Evolutionary conservation across 768 basidiomycete genomes (phyloP).

Genomic region (Pulveroboletus sp.): DNA sequence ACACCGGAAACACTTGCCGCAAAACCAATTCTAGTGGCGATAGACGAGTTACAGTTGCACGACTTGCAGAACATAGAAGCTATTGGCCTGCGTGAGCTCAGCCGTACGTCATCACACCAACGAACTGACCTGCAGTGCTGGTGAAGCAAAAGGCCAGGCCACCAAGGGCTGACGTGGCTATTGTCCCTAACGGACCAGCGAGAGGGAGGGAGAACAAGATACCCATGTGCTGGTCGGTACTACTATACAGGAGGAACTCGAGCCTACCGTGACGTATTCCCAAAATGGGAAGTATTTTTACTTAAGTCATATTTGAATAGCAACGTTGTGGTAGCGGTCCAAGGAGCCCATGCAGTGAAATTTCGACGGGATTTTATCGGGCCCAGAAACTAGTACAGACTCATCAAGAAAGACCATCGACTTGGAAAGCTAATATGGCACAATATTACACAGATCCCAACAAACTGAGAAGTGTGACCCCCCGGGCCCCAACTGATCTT

Average conservation of each 20-base stretch:
- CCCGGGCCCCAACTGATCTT: no score
- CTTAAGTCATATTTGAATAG: no score
- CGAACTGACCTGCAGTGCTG: slow-evolving; percentile 69
- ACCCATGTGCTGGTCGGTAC: slow-evolving; percentile 59
- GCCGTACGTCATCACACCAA: slow-evolving; percentile 2
- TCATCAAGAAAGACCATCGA: no score
- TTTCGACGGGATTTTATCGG: no score
- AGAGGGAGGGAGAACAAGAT: slow-evolving; percentile 69
- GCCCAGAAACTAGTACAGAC: no score
- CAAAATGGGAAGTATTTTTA: slow-evolving; percentile 7
- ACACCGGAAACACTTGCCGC: slow-evolving; percentile 52
- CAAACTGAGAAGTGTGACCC: not conserved
- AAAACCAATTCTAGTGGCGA: slow-evolving; percentile 94
- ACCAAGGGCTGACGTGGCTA: slow-evolving; percentile 81
- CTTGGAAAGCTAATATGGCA: no score
- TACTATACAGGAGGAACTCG: not conserved
- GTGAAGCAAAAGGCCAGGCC: slow-evolving; percentile 84
- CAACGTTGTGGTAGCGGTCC: no score
- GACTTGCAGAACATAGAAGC: slow-evolving; percentile 98
- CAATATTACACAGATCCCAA: not conserved
- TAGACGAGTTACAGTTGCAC: slow-evolving; percentile 98
- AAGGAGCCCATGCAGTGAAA: no score
- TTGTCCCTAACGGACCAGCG: slow-evolving; percentile 59
- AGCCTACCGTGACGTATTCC: no score
- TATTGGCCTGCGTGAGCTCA: slow-evolving; percentile 23